Base-by-base conservation (phyloP, 371 early-diverging fungal species). In the Apophysomyces elegans region DNA sequence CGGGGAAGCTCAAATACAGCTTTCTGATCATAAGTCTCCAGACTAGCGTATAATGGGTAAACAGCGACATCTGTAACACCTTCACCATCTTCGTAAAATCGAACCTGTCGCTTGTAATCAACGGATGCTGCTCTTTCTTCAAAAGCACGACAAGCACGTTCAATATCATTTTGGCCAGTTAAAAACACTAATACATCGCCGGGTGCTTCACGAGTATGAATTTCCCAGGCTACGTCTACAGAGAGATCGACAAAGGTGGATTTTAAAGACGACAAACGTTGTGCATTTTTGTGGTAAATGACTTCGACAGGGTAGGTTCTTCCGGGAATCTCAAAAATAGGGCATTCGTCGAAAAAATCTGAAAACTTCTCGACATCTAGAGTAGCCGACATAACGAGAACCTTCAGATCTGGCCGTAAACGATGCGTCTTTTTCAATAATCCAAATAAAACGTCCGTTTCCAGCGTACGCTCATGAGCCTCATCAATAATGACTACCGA, bases 401-500 rank as follows among this genome's bases (percentile, higher is more conserved):
- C 72, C 65, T 90, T 91, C 8, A 94, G 78, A 37, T 83, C 83
- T 5, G 79, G 77, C n/a, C 85, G 73, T 58, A 79, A 41, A 37
- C 76, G 63, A 66, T 76, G 83, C 50, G 88, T 84, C 68, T 86
- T 67, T 64, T 91, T 90, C 44, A 96, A 74, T 43, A 96, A 75
- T 3, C 96, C 96, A 71, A 99, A 89, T 5, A 98, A 70, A 7
- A 99, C 86, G 68, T 99, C 99, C 0, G 97, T 97, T 63, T 96
- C 95, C 1, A 96, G 77, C 0, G 90, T 92, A 54, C 98, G 86
- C 78, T 99, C 99, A 75, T 99, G 99, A 1, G 97, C 97, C 81
- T 98, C 98, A 73, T 98, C 98, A 13, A 95, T 84, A 9, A 95
- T 74, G 18, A 99, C 85, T 7, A 91, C 76, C 36, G 90, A 88